phyloP scores from a whole-genome alignment of 1,284 basidiomycete species.

The Flammula alnicola region DNA sequence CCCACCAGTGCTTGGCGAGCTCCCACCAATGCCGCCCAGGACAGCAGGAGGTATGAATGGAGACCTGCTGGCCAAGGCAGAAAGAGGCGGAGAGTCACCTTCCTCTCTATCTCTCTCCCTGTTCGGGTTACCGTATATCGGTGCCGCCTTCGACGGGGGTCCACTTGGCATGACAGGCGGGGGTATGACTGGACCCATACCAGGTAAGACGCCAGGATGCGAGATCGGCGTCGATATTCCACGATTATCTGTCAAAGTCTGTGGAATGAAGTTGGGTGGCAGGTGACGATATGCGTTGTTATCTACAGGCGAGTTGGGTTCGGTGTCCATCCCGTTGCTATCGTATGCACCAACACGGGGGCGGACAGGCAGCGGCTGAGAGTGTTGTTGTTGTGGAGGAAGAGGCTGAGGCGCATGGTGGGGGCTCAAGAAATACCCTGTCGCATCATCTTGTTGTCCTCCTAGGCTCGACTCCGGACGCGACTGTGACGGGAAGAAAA shows the following conservation, averaged over 20 bases:
- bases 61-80: background rate
- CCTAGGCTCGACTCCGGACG: constrained; percentile 18
- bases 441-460: constrained; percentile 9
- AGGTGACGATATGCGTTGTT: constrained; percentile 2
- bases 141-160: background rate
- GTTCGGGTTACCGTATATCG: constrained; percentile 9
- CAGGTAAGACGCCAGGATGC: constrained; percentile 7
- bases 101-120: background rate
- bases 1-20: constrained; percentile 1
- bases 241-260: constrained; percentile 20
- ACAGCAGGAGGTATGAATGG: constrained; percentile 8
- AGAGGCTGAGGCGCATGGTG: constrained; percentile 14
- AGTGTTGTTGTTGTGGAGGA: background rate
- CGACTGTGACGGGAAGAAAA: constrained; percentile 16
- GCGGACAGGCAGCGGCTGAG: background rate
- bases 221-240: constrained; percentile 24
- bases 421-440: constrained; percentile 17
- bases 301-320: constrained; percentile 19
- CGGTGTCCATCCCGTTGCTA: background rate
- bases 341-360: no score
- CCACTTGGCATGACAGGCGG: constrained; percentile 4
- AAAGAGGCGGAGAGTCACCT: background rate
- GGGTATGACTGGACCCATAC: constrained; percentile 10
- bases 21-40: background rate
- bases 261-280: constrained; percentile 25